Conservation (phyloP, 106 monocot genomes). For the Iris macrosiphon region DNA sequence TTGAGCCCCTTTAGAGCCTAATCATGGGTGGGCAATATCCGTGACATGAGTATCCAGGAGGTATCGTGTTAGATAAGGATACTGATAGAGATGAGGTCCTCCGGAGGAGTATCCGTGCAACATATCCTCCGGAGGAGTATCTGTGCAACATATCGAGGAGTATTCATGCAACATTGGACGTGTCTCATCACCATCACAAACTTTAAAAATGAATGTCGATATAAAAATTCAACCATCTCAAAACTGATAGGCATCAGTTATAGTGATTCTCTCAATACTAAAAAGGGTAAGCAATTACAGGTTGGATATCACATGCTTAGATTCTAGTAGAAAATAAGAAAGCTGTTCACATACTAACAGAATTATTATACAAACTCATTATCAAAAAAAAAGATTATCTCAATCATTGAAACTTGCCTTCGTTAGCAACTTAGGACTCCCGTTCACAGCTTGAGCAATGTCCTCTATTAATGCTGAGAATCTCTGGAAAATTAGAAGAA, state of each 20-base stretch:
- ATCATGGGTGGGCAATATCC: too few relatives aligned
- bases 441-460: slow-evolving; percentile 27
- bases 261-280: background rate
- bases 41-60: too few relatives aligned
- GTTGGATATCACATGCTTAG: background rate
- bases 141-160: too few relatives aligned
- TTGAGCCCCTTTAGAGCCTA: too few relatives aligned
- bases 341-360: background rate
- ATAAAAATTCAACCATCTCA: background rate
- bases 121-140: too few relatives aligned
- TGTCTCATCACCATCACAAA: too few relatives aligned
- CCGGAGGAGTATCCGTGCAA: too few relatives aligned
- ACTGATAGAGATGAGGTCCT: too few relatives aligned
- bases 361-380: too few relatives aligned
- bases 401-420: slow-evolving; percentile 23
- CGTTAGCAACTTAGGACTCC: slow-evolving; percentile 15
- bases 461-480: slow-evolving; percentile 31
- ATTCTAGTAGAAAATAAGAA: background rate
- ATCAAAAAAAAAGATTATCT: background rate
- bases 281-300: background rate
- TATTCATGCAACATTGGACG: too few relatives aligned
- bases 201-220: too few relatives aligned
- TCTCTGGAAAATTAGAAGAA: slow-evolving; percentile 20
- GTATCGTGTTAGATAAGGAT: too few relatives aligned
- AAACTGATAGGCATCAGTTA: background rate